These are phyloP conservation scores for Mycosphaerelloides madeirae DNA, from an alignment of 2,329 filamentous ascomycete species.

Conservation along the genomic window DNA sequence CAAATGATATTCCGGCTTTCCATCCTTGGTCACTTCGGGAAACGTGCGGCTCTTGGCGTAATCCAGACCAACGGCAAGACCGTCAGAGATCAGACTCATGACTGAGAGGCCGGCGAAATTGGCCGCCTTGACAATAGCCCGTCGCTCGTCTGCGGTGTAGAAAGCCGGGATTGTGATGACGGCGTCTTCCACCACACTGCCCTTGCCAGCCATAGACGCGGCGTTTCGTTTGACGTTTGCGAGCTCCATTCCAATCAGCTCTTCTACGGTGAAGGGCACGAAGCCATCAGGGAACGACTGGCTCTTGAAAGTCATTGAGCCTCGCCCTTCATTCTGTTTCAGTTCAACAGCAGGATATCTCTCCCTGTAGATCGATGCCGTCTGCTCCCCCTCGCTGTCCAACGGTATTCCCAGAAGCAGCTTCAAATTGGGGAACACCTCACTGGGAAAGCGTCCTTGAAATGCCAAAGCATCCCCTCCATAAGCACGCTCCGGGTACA, in stretches of 20 bases:
- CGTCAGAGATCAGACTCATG: slow-evolving; percentile 79
- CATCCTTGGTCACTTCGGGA: slow-evolving; percentile 74
- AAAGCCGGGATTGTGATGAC: slow-evolving; percentile 89
- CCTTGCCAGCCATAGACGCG: slow-evolving; percentile 73
- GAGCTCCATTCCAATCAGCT: slow-evolving; percentile 92
- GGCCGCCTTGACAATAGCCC: slow-evolving; percentile 76
- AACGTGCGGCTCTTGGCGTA: slow-evolving; percentile 91
- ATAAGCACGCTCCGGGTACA: slow-evolving; percentile 83
- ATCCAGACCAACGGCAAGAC: slow-evolving; percentile 86
- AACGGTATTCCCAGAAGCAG: slow-evolving; percentile 68
- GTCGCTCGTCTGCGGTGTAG: slow-evolving; percentile 85
- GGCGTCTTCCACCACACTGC: slow-evolving; percentile 67
- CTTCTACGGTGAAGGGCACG: slow-evolving; percentile 70
- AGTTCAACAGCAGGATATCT: slow-evolving; percentile 76
- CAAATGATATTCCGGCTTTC: slow-evolving; percentile 84
- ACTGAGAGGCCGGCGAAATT: slow-evolving; percentile 84
- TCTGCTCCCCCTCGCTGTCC: slow-evolving; percentile 48
- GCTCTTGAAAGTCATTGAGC: slow-evolving; percentile 79
- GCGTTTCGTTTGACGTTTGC: slow-evolving; percentile 88
- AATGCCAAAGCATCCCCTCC: slow-evolving; percentile 88
- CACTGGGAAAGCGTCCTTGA: slow-evolving; percentile 78
- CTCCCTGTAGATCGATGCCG: slow-evolving; percentile 64
- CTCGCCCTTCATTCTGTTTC: slow-evolving; percentile 53
- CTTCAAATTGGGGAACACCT: slow-evolving; percentile 94
- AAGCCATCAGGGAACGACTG: slow-evolving; percentile 64